Conservation (phyloP, 2,329 filamentous ascomycete genomes). For the Fusarium subglutinans region DNA sequence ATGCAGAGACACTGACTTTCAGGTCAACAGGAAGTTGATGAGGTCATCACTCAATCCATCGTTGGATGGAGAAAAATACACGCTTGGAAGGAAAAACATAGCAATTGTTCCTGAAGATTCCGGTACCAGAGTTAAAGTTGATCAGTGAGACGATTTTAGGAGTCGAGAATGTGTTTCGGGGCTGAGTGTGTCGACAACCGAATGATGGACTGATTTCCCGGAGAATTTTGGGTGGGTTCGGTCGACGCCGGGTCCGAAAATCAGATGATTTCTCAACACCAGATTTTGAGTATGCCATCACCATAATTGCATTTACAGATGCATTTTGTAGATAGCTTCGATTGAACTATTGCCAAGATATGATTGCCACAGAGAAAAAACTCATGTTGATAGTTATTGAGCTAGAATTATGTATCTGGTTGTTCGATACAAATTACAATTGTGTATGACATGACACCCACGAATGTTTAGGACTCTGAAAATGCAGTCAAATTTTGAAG, state of each 20-base stretch:
- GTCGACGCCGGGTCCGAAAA: constrained; percentile 25
- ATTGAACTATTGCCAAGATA: accelerated
- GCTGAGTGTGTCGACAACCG: constrained; percentile 2
- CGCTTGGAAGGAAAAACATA: background rate
- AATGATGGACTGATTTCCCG: constrained; percentile 25
- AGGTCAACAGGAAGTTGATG: background rate
- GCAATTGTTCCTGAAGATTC: background rate
- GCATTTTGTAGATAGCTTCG: background rate
- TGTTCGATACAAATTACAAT: too few species aligned
- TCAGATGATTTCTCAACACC: constrained; percentile 13
- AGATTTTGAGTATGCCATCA: background rate
- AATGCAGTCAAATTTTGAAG: too few species aligned
- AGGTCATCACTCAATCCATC: background rate
- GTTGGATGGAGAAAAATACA: background rate
- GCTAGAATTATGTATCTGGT: too few species aligned
- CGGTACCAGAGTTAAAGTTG: background rate
- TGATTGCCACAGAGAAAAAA: accelerated
- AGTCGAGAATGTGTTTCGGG: background rate
- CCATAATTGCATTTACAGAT: background rate
- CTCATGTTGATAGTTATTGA: background rate
- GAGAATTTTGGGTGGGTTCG: constrained; percentile 18
- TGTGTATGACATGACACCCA: background rate
- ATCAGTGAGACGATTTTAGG: background rate
- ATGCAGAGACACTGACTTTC: background rate
- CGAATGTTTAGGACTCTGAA: background rate